Base-by-base conservation (phyloP, 345 rosid genomes). In the Brassica carinata region DNA sequence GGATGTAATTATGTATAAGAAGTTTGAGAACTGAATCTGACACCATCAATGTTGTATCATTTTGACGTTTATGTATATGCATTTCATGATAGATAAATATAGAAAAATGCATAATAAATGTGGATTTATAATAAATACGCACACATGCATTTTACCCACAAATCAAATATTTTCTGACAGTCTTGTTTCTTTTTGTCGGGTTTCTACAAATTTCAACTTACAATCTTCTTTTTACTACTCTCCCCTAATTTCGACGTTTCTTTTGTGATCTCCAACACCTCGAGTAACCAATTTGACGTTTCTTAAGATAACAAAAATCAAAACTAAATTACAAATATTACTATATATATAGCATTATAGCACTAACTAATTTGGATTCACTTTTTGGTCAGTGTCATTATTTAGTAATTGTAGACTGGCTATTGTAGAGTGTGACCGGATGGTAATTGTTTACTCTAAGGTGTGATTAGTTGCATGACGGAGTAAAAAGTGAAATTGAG, bases 161-260 rank as follows among this genome's bases (percentile, higher is more conserved):
- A 15, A 74, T 74, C 33, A 69, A 74, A 40, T 10, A 40, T 74
- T 23, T 61, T 80, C 83, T 80, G 83, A 74, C 83, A 80, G 31
- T 48, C 48, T 69, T 79, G 83, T 79, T 80, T 63, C 71, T 33
- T 80, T 79, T 79, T 80, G 83, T 80, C 75, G 83, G 79, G 5
- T 63, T 45, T 45, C 53, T 45, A 45, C n/a, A 45, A 45, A 45
- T 45, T 45, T 45, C 15, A 45, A 45, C 48, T 9, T 40, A 40
- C 48, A 40, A 10, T 40, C 48, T 40, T 40, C 10, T 34, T 45
- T 33, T 19, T 11, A 17, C 15, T 15, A 59, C 1, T 2, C 69
- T 18, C 71, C 71, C 18, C 83, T 80, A 74, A 26, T 80, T 34
- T 80, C 83, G 75, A 80, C 79, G 75, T 80, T 74, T 80, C 83